Percentiles rank a stretch among this genome's conserved stretches.
These are phyloP conservation scores for Ordospora colligata DNA, from an alignment of 371 early-diverging fungal species.

Conservation along the genomic window DNA sequence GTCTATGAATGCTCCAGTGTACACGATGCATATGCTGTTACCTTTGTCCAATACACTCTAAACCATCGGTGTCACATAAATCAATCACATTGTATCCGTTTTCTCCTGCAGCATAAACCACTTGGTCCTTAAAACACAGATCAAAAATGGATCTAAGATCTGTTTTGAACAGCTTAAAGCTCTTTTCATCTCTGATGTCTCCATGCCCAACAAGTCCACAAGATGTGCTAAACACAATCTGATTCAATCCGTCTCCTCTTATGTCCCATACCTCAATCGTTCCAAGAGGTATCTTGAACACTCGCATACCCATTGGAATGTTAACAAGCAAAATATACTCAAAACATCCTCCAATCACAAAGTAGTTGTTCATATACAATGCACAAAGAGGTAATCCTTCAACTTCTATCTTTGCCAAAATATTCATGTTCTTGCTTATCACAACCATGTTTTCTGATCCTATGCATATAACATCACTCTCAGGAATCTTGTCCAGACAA, in stretches of 20 bases:
- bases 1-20: background rate
- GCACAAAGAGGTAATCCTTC: constrained; percentile 18
- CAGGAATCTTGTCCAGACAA: constrained; percentile 14
- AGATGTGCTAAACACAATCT: constrained; percentile 21
- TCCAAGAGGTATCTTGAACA: constrained; percentile 22
- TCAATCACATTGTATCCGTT: constrained; percentile 28
- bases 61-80: constrained; percentile 1
- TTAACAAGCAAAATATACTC: constrained; percentile 33
- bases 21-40: background rate
- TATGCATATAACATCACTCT: constrained; percentile 33
- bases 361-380: constrained; percentile 27
- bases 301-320: constrained; percentile 22
- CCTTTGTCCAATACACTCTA: background rate
- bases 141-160: constrained; percentile 39
- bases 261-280: constrained; percentile 9
- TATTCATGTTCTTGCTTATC: constrained; percentile 25
- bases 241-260: background rate
- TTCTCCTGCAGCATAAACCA: constrained; percentile 33
- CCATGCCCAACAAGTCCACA: constrained; percentile 37
- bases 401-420: constrained; percentile 18
- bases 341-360: constrained; percentile 47
- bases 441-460: constrained; percentile 1
- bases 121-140: constrained; percentile 8
- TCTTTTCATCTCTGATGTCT: constrained; percentile 38
- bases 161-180: constrained; percentile 9